Base-by-base conservation (phyloP, 257 asterid species). In the Coffea canephora region DNA sequence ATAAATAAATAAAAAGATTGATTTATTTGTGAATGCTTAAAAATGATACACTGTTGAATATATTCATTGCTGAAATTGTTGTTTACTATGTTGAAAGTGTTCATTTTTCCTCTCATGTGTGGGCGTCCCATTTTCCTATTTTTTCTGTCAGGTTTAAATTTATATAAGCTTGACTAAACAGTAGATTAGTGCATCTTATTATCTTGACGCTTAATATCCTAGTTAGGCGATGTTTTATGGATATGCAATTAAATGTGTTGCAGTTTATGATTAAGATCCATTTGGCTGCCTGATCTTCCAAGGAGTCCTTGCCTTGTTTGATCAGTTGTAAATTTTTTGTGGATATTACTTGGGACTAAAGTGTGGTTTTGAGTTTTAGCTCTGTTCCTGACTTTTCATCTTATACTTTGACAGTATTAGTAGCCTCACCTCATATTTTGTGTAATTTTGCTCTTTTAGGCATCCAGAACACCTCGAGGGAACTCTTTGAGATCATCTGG, bases 401-500 rank as follows among this genome's bases (percentile, higher is more conserved):
- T 48, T 48, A 67, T 65, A 46, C 69, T 69, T 61, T 57, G 3
- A 21, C 25, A 46, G 21, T 55, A 31, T 36, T 55, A 34, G 66
- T 36, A 55, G 7, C 34, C 64, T 25, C 39, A 3, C 25, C 59
- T 57, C 41, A 11, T 12, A 13, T 19, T 57, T 8, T 43, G 72
- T 76, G 71, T 39, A 57, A 45, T 50, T 74, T 76, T 64, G 31
- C 65, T 57, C n/a, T 48, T 75, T 34, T 77, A 88, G 91, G 82
- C 85, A 52, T 82, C 91, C 6, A 70, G 78, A 89, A 64, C 84
- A 70, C 83, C 95, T 48, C 68, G 68, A 41, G 83, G 80, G 69
- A 69, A 45, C 78, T 49, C 89, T 45, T 62, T 59, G 77, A 67
- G 34, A 79, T 78, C 89, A 36, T 84, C 84, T 65, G 76, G 76